A percentile compares a stretch with the other conserved stretches of the same genome.
Evolutionary conservation across 169 alveolate species (phyloP).

Genomic region (Amoebophrya sp.): DNA sequence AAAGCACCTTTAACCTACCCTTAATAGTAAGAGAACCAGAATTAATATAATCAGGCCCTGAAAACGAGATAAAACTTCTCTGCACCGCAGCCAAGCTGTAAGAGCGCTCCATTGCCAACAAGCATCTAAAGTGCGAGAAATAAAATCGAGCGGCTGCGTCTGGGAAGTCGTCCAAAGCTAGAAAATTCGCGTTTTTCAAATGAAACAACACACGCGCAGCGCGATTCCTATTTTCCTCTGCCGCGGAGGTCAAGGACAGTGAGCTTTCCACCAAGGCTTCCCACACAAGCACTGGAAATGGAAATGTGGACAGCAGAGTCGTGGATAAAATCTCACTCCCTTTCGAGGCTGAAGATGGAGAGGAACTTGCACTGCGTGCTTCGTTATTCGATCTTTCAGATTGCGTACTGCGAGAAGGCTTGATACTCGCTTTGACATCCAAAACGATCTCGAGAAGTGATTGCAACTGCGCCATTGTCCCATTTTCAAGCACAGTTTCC

Average conservation of each 20-base stretch:
- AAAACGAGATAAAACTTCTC: too few relatives aligned
- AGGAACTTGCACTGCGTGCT: not conserved
- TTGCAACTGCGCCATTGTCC: not conserved
- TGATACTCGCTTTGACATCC: not conserved
- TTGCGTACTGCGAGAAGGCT: not conserved
- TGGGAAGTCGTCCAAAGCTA: not conserved
- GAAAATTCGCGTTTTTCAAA: too few relatives aligned
- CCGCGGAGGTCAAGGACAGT: not conserved
- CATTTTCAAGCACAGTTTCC: not conserved
- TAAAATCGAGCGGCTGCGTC: not conserved
- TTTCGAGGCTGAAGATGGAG: not conserved
- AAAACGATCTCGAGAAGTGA: not conserved
- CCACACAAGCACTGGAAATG: not conserved
- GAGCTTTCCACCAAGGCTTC: not conserved
- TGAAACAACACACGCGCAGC: too few relatives aligned
- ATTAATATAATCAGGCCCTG: too few relatives aligned
- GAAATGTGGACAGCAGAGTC: not conserved
- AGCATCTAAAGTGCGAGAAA: not conserved
- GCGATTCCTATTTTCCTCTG: too few relatives aligned
- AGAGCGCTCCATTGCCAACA: not conserved
- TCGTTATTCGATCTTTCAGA: not conserved
- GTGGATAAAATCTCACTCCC: not conserved
- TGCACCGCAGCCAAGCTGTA: too few relatives aligned
- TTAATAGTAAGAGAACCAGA: too few relatives aligned
- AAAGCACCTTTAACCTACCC: too few relatives aligned